Evolutionary conservation across 148 eudicot genomes (phyloP).

Genomic region (Fagopyrum tataricum): DNA sequence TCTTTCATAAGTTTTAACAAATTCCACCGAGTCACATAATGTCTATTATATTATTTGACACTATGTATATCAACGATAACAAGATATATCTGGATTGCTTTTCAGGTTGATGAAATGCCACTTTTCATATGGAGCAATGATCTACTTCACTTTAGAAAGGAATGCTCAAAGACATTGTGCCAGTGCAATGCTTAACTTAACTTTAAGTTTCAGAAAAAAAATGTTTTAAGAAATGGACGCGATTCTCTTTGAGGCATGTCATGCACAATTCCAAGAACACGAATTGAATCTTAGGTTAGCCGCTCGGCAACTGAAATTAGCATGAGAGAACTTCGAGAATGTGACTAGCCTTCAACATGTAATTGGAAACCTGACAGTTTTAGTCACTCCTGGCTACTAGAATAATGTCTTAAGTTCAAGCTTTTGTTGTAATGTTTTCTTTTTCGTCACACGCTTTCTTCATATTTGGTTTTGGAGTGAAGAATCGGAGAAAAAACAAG

Average conservation of each 20-base stretch:
- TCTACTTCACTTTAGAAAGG: constrained; percentile 65
- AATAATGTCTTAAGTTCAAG: not conserved
- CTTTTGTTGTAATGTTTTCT: constrained; percentile 16
- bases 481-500: not conserved
- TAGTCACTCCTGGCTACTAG: constrained; percentile 49
- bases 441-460: constrained; percentile 1
- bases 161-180: constrained; percentile 85
- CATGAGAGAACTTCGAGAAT: constrained; percentile 69
- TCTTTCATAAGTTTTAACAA: too few species aligned
- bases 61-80: too few species aligned
- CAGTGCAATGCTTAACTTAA: constrained; percentile 75
- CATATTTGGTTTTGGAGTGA: not conserved
- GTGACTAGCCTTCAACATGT: constrained; percentile 70
- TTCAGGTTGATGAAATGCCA: constrained; percentile 94
- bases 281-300: constrained; percentile 30
- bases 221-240: constrained; percentile 89
- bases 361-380: constrained; percentile 58
- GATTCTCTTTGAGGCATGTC: constrained; percentile 45
- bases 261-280: constrained; percentile 50
- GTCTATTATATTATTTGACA: too few species aligned
- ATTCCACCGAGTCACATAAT: too few species aligned
- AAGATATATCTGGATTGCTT: not conserved
- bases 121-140: constrained; percentile 91
- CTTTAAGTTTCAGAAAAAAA: constrained; percentile 54
- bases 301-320: constrained; percentile 46